These are phyloP conservation scores for Penicillium flavigenum DNA, from an alignment of 495 filamentous ascomycete species.

Conservation along the genomic window DNA sequence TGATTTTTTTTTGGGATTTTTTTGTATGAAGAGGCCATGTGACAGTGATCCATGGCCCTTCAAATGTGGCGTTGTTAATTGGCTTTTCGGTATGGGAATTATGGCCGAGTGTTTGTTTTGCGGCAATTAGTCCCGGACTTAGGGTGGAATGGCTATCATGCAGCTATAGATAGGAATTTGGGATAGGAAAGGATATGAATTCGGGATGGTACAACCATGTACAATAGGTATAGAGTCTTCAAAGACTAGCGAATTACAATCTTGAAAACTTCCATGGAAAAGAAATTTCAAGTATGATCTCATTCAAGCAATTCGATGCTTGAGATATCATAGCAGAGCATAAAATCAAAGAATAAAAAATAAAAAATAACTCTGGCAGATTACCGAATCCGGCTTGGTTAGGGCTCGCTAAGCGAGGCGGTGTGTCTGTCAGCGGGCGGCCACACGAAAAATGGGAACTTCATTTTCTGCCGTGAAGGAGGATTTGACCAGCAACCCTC, in stretches of 20 bases:
- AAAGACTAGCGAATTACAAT: constrained; percentile 4
- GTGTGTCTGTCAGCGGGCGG: constrained; percentile 38
- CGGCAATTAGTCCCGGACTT: neutral
- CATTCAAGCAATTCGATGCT: neutral
- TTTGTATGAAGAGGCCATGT: constrained; percentile 6
- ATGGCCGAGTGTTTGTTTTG: constrained; percentile 2
- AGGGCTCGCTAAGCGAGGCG: constrained; percentile 55
- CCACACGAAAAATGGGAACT: constrained; percentile 48
- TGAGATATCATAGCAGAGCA: neutral
- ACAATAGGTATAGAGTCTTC: constrained; percentile 27
- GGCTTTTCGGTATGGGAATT: constrained; percentile 16
- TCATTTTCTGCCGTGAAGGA: constrained; percentile 40
- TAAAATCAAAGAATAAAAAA: neutral
- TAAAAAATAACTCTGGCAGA: constrained; percentile 23
- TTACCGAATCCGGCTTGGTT: constrained; percentile 31
- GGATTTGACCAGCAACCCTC: constrained; percentile 55
- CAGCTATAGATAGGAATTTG: constrained; percentile 11
- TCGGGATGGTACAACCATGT: constrained; percentile 19
- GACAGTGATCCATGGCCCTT: constrained; percentile 11
- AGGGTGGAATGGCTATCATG: neutral
- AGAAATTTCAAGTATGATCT: neutral
- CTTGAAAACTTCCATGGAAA: constrained; percentile 4
- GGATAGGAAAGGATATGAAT: neutral
- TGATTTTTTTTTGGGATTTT: constrained; percentile 13
- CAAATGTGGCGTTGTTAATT: constrained; percentile 10